Percentiles rank a stretch among this genome's conserved stretches.
Conservation (phyloP, 2,329 filamentous ascomycete species). For the Fusarium bulbicola region DNA sequence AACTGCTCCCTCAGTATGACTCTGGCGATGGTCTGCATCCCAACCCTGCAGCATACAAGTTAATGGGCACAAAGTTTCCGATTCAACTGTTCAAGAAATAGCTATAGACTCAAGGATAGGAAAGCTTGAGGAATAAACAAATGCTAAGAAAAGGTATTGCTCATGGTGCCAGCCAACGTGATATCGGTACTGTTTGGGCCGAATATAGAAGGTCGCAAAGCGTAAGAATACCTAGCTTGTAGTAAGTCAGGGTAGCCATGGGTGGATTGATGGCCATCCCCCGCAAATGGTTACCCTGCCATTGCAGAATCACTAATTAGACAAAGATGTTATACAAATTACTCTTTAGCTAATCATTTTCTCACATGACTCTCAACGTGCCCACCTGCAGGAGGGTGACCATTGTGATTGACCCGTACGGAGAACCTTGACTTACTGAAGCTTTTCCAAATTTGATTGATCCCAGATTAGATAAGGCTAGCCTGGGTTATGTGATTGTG, state of each 20-base stretch:
- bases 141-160: no score
- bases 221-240: fast-evolving
- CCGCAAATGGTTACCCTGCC: no score
- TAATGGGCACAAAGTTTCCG: constrained; percentile 17
- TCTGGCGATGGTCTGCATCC: constrained; percentile 26
- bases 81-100: constrained; percentile 4
- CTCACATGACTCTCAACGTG: no score
- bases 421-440: no score
- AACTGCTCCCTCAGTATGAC: constrained; percentile 14
- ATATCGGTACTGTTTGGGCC: no score
- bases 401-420: no score
- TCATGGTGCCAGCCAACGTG: no score
- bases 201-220: neutral
- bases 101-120: fast-evolving
- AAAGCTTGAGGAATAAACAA: fast-evolving
- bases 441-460: neutral
- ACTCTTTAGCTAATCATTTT: no score
- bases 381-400: no score
- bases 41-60: constrained; percentile 15
- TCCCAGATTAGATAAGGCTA: neutral
- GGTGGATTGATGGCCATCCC: no score
- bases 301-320: no score
- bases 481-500: neutral
- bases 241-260: neutral
- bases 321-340: no score